Percentiles rank a stretch among this genome's conserved stretches.
phyloP scores from a whole-genome alignment of 345 rosid species.

The Firmiana major region DNA sequence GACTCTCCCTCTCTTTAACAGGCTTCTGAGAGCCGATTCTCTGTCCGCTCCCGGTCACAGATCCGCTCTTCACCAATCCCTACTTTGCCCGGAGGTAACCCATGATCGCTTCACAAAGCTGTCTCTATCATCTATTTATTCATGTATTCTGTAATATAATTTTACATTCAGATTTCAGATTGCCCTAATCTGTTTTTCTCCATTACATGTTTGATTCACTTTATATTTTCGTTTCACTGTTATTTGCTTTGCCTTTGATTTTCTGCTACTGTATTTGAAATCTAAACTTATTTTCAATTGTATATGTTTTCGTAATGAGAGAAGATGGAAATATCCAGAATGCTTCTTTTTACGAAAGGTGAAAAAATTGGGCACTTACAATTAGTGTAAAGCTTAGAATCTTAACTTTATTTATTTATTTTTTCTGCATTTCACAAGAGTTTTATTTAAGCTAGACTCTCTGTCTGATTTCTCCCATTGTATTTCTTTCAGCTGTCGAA shows the following conservation, averaged over 20 bases:
- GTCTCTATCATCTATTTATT: not conserved
- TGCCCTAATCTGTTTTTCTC: not conserved
- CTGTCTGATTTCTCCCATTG: not conserved
- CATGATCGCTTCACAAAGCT: not conserved
- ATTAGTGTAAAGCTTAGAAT: not conserved
- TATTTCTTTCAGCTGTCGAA: constrained; percentile 45
- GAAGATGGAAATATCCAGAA: not conserved
- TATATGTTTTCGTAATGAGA: not conserved
- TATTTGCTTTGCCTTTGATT: not conserved
- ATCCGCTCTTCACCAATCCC: constrained; percentile 34
- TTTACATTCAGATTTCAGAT: not conserved
- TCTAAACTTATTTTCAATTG: not conserved
- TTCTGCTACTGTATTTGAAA: not conserved
- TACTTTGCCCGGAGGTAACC: constrained; percentile 53
- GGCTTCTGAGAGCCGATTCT: constrained; percentile 39
- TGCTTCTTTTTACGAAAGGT: not conserved
- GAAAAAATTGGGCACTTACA: not conserved
- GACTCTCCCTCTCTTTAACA: constrained; percentile 49
- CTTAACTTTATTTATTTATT: not conserved
- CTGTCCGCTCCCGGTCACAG: constrained; percentile 30
- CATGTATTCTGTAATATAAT: not conserved
- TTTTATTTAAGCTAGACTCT: not conserved
- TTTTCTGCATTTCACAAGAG: not conserved
- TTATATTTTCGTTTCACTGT: not conserved
- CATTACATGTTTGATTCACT: not conserved